Conservation (phyloP, 73 alveolate species). For the Paramecium bursaria region DNA sequence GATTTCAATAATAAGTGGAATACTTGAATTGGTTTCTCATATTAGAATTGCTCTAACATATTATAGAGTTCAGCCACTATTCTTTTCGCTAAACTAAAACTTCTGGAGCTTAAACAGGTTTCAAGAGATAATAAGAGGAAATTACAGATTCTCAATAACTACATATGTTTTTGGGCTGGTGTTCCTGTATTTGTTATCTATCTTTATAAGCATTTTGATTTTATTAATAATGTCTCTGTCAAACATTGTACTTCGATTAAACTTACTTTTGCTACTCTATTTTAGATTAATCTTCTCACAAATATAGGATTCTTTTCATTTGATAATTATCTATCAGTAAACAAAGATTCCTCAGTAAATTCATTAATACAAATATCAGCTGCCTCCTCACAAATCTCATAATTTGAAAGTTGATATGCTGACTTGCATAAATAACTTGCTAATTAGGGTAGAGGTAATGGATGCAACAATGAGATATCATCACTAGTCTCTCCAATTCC, state of each 20-base stretch:
- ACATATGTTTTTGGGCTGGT: slow-evolving; percentile 24
- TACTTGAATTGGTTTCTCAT: slow-evolving; percentile 48
- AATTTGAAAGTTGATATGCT: slow-evolving; percentile 90
- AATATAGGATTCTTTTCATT: slow-evolving; percentile 27
- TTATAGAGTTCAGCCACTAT: slow-evolving; percentile 45
- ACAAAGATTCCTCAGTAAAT: slow-evolving; percentile 61
- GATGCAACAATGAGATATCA: slow-evolving; percentile 88
- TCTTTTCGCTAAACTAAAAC: slow-evolving; percentile 48
- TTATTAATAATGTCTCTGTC: slow-evolving; percentile 65
- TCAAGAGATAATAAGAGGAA: slow-evolving; percentile 53
- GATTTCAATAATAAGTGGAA: slow-evolving; percentile 48
- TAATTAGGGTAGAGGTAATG: slow-evolving; percentile 87
- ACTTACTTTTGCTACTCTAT: slow-evolving; percentile 39
- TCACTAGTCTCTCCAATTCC: slow-evolving; percentile 95
- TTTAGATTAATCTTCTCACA: slow-evolving; percentile 33
- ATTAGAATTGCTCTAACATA: slow-evolving; percentile 16
- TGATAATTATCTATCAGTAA: slow-evolving; percentile 46
- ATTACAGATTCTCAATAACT: slow-evolving; percentile 47
- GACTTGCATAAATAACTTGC: slow-evolving; percentile 88
- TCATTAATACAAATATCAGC: slow-evolving; percentile 75
- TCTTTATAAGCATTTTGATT: slow-evolving; percentile 17
- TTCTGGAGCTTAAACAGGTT: slow-evolving; percentile 56
- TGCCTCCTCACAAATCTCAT: slow-evolving; percentile 86
- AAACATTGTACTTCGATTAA: slow-evolving; percentile 46
- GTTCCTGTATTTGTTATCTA: slow-evolving; percentile 53